Base-by-base conservation (phyloP, 2,329 filamentous ascomycete species). In the Coleophoma eucalyptorum region DNA sequence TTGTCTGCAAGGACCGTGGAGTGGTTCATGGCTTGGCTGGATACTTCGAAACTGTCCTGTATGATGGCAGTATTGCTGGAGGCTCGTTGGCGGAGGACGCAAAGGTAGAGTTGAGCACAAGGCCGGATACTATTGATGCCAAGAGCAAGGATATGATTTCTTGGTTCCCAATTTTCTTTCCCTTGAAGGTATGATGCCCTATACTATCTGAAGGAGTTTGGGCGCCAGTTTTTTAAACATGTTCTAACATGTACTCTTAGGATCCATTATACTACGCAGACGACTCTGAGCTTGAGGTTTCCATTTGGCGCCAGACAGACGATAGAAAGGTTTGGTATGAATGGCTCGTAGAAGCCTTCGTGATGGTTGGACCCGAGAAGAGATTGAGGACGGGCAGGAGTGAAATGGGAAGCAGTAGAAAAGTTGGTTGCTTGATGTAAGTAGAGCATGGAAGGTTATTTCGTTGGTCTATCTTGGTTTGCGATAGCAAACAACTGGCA, bases 81-180 rank as follows among this genome's bases (percentile, higher is more conserved):
- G 70, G 72, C 55, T 13, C 19, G 5, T 11, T n/a, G 4, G 21
- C 42, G 21, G 20, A 70, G 6, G 69, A 56, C 62, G 73, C 72
- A 1, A 84, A 83, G 59, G 82, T 97, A 4, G 93, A 97, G 72
- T 79, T 99, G 53, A 96, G 90, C 63, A 99, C 89, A 4, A 87
- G 96, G 62, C 95, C 94, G 0, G 88, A 96, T 57, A 89, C 87
- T 31, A 97, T 99, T 71, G 90, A 94, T 50, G 74, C 75, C 51
- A 97, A 97, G 80, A 96, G 91, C 76, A 88, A 87, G 65, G 92
- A 95, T 62, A 99, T 99, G 95, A 96, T 97, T 57, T 96, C 90
- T 50, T 99, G 94, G 94, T 99, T 99, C 67, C 94, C 94, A 1
- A 97, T 99, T 31, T 97, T 93, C 73, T 99, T 99, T 66, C 94